Evolutionary conservation across 768 basidiomycete species (phyloP).

Genomic region (Boletus insuetus): DNA sequence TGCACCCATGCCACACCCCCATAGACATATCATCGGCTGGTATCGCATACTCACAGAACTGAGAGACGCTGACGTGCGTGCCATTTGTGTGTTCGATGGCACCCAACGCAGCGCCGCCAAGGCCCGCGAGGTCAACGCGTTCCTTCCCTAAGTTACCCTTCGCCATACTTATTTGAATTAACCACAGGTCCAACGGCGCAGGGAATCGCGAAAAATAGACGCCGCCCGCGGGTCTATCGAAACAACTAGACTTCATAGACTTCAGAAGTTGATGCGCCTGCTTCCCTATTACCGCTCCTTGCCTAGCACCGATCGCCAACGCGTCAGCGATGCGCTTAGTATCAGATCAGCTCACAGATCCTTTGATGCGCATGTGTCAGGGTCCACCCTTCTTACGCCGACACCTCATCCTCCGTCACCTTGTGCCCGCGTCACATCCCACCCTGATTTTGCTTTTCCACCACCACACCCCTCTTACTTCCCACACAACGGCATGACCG

Average conservation of each 20-base stretch:
- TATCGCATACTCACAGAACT: constrained; percentile 66
- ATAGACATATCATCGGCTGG: constrained; percentile 79
- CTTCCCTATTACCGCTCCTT: constrained; percentile 39
- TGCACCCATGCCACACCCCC: constrained; percentile 56
- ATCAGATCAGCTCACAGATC: constrained; percentile 8
- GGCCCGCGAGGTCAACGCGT: constrained; percentile 56
- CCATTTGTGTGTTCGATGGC: constrained; percentile 82
- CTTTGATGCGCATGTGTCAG: constrained; percentile 16
- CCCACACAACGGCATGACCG: constrained; percentile 3
- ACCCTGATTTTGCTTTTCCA: neutral
- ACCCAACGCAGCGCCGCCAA: constrained; percentile 65
- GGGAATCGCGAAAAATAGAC: constrained; percentile 46
- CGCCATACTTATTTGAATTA: constrained; percentile 1
- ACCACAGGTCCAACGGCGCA: constrained; percentile 53
- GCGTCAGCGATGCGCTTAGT: constrained; percentile 26
- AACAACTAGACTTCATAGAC: constrained; percentile 51
- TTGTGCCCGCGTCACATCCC: constrained; percentile 6
- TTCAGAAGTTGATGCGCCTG: constrained; percentile 42
- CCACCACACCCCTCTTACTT: constrained; percentile 9
- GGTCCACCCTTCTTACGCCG: constrained; percentile 11
- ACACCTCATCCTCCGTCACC: constrained; percentile 4
- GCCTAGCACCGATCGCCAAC: constrained; percentile 26
- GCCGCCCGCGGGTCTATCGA: constrained; percentile 57
- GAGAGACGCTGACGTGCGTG: constrained; percentile 49
- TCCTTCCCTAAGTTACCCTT: neutral